Evolutionary conservation across 164 flowering plant species (phyloP).

Genomic region (Stephania cephalantha): DNA sequence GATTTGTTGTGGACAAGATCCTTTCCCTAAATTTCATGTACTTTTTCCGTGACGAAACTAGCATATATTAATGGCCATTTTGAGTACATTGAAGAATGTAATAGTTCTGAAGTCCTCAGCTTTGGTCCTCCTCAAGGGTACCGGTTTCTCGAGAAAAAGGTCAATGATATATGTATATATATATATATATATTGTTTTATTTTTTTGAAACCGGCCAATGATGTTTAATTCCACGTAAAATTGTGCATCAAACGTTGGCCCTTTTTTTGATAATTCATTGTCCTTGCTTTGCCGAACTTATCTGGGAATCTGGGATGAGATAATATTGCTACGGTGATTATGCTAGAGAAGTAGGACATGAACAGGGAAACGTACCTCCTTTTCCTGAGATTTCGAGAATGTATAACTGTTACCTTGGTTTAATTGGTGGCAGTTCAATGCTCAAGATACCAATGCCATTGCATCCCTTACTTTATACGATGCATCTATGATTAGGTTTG

Average conservation of each 20-base stretch:
- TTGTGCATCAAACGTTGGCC: too few species aligned
- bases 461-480: not conserved
- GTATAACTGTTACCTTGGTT: not conserved
- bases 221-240: too few species aligned
- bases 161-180: too few species aligned
- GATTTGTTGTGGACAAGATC: not conserved
- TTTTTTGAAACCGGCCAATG: too few species aligned
- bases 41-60: too few species aligned
- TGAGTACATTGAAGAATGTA: too few species aligned
- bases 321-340: not conserved
- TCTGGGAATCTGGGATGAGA: not conserved
- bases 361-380: not conserved
- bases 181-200: too few species aligned
- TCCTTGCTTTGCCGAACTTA: not conserved
- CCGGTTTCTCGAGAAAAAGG: too few species aligned
- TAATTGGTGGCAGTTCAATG: not conserved
- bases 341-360: not conserved
- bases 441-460: not conserved
- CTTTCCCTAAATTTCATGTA: not conserved
- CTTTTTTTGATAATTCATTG: not conserved
- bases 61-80: too few species aligned
- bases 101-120: too few species aligned
- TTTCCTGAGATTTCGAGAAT: not conserved
- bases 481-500: not conserved
- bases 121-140: too few species aligned